A percentile compares a stretch with the other conserved stretches of the same genome.
Conservation (phyloP, 31 red algal species). For the Odonthalia washingtoniensis region DNA sequence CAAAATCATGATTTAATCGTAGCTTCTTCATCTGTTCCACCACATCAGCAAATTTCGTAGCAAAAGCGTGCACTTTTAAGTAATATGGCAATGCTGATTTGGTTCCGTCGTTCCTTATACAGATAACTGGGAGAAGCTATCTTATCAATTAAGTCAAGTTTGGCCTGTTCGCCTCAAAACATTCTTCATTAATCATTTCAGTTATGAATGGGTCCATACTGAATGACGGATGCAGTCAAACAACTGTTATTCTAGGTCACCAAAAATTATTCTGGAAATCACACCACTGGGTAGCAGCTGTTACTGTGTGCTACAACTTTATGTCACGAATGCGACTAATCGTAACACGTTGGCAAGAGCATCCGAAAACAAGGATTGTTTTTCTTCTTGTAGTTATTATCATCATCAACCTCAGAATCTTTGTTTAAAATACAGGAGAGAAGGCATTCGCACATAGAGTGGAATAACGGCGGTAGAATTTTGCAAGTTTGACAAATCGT, state of each 20-base stretch:
- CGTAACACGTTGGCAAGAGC: background rate
- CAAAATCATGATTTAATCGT: no score
- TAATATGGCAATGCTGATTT: constrained; percentile 37
- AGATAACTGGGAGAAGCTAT: constrained; percentile 59
- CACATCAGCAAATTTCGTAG: no score
- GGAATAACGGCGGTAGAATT: constrained; percentile 39
- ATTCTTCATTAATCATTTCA: constrained; percentile 52
- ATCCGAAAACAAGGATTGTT: background rate
- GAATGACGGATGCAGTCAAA: constrained; percentile 48
- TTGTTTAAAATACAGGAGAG: background rate
- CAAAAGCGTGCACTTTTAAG: background rate
- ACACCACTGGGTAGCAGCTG: constrained; percentile 37
- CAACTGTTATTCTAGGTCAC: constrained; percentile 71
- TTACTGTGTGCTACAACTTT: background rate
- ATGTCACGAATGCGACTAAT: constrained; percentile 8
- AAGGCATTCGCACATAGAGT: constrained; percentile 39
- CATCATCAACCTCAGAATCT: background rate
- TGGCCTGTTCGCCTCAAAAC: constrained; percentile 67
- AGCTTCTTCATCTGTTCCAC: no score
- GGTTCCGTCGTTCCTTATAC: constrained; percentile 74
- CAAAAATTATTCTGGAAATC: constrained; percentile 71
- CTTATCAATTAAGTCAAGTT: constrained; percentile 59
- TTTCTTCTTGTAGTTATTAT: background rate
- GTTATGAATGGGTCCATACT: no score
- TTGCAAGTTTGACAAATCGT: constrained; percentile 43